These are phyloP conservation scores for Tillandsia leiboldiana DNA, from an alignment of 176 grass and related monocot genomes.

Conservation along the genomic window DNA sequence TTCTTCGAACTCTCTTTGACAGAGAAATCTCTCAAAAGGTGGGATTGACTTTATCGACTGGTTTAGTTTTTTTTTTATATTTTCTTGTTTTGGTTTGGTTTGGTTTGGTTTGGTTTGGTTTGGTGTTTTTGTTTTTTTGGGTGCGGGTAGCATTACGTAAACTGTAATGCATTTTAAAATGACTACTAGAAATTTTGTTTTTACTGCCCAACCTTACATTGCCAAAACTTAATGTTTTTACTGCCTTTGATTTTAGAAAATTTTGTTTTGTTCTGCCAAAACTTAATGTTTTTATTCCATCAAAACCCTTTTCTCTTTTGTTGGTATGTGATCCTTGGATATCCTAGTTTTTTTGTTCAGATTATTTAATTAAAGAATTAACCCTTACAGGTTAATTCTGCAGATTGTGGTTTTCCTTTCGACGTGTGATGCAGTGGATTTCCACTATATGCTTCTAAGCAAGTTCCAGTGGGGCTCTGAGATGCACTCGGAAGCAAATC, in stretches of 20 bases:
- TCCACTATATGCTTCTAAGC: slow-evolving; percentile 62
- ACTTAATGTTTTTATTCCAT: background rate
- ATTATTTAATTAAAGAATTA: slow-evolving; percentile 2
- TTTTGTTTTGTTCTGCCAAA: too few species aligned
- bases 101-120: too few species aligned
- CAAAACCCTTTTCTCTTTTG: background rate
- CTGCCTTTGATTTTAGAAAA: too few species aligned
- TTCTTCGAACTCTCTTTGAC: slow-evolving; percentile 77
- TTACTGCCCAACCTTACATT: too few species aligned
- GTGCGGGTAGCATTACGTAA: too few species aligned
- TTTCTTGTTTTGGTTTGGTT: background rate
- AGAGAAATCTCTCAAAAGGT: slow-evolving; percentile 79
- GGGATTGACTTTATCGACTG: background rate
- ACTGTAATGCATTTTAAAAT: too few species aligned
- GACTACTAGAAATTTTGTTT: too few species aligned
- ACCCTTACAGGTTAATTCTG: slow-evolving; percentile 25
- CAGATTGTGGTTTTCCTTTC: slow-evolving; percentile 92
- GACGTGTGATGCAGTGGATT: slow-evolving; percentile 85
- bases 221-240: background rate
- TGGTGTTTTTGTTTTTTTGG: too few species aligned
- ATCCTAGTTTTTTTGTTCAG: background rate
- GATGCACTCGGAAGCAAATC: slow-evolving; percentile 29
- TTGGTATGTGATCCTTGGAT: background rate
- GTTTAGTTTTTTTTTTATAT: background rate
- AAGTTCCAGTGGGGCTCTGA: slow-evolving; percentile 49